Percentiles rank a stretch among this genome's conserved stretches.
Conservation (phyloP, 495 filamentous ascomycete species). For the Xylaria palmicola region DNA sequence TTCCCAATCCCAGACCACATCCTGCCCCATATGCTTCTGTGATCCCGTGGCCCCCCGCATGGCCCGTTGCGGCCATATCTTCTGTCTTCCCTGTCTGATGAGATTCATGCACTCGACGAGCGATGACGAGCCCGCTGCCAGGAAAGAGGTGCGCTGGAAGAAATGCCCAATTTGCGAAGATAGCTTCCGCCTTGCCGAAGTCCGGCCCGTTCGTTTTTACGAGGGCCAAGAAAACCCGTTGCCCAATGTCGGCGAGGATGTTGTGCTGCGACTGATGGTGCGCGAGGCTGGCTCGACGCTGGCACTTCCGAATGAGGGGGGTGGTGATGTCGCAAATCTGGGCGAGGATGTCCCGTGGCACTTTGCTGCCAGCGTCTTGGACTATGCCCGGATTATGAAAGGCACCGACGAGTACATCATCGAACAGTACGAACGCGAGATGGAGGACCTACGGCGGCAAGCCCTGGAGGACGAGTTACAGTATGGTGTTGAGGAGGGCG, state of each 20-base stretch:
- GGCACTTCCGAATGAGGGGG: slow-evolving; percentile 79
- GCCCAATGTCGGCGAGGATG: slow-evolving; percentile 81
- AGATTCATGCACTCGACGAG: slow-evolving; percentile 93
- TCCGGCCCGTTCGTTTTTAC: slow-evolving; percentile 89
- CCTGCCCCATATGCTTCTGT: slow-evolving; percentile 91
- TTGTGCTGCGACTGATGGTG: slow-evolving; percentile 81
- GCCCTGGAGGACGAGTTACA: slow-evolving; percentile 86
- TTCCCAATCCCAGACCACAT: slow-evolving; percentile 78
- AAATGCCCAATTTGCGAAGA: slow-evolving; percentile 98
- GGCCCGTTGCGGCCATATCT: slow-evolving; percentile 97
- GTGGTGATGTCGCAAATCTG: slow-evolving; percentile 61
- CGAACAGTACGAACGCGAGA: slow-evolving; percentile 73
- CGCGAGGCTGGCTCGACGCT: slow-evolving; percentile 76
- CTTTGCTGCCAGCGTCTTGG: slow-evolving; percentile 86
- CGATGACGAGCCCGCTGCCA: slow-evolving; percentile 59
- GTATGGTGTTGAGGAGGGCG: slow-evolving; percentile 84
- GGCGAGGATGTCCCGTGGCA: slow-evolving; percentile 88
- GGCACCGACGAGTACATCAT: slow-evolving; percentile 86
- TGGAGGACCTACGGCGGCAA: slow-evolving; percentile 69
- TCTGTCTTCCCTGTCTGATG: slow-evolving; percentile 90
- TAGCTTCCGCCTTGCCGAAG: slow-evolving; percentile 80
- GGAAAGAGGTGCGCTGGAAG: slow-evolving; percentile 74
- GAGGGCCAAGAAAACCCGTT: slow-evolving; percentile 79
- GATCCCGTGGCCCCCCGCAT: slow-evolving; percentile 91
- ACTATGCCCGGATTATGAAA: slow-evolving; percentile 95